A percentile compares a stretch with the other conserved stretches of the same genome.
These are phyloP conservation scores for Pleurotus citrinopileatus DNA, from an alignment of 768 basidiomycete genomes.

Conservation along the genomic window DNA sequence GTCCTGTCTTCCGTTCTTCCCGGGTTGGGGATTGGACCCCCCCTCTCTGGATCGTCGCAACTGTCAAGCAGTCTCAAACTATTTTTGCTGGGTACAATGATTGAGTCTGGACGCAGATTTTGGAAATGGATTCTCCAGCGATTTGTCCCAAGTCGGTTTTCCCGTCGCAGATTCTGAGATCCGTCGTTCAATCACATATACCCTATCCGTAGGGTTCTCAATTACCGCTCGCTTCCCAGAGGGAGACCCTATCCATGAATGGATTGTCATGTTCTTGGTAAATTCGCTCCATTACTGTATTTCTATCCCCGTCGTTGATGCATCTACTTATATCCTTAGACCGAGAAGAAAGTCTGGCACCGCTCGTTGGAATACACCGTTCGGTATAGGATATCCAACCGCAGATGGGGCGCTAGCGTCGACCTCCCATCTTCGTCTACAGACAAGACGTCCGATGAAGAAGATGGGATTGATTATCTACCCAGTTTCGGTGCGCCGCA, in stretches of 20 bases:
- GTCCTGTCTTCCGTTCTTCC: not conserved
- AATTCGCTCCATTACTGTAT: constrained; percentile 7
- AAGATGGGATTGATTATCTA: constrained; percentile 36
- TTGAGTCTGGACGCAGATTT: constrained; percentile 14
- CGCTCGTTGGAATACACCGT: constrained; percentile 34
- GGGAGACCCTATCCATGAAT: constrained; percentile 47
- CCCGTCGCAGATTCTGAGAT: not conserved
- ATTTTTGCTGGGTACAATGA: constrained; percentile 6
- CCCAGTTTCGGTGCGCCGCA: constrained; percentile 37
- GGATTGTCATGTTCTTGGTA: constrained; percentile 44
- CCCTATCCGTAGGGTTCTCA: constrained; percentile 32
- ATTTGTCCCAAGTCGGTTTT: constrained; percentile 34
- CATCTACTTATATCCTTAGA: too few relatives aligned
- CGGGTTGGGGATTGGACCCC: not conserved
- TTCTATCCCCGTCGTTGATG: too few relatives aligned
- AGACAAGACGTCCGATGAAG: constrained; percentile 10
- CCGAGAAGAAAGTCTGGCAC: constrained; percentile 40
- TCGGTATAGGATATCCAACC: constrained; percentile 34
- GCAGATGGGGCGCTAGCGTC: not conserved
- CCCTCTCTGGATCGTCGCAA: constrained; percentile 1
- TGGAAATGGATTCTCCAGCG: constrained; percentile 28
- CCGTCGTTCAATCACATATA: not conserved
- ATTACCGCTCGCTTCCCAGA: constrained; percentile 42
- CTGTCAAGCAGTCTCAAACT: constrained; percentile 10
- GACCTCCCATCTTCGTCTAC: constrained; percentile 14